These are phyloP conservation scores for Mycena polygramma DNA, from an alignment of 768 basidiomycete genomes.

Conservation along the genomic window DNA sequence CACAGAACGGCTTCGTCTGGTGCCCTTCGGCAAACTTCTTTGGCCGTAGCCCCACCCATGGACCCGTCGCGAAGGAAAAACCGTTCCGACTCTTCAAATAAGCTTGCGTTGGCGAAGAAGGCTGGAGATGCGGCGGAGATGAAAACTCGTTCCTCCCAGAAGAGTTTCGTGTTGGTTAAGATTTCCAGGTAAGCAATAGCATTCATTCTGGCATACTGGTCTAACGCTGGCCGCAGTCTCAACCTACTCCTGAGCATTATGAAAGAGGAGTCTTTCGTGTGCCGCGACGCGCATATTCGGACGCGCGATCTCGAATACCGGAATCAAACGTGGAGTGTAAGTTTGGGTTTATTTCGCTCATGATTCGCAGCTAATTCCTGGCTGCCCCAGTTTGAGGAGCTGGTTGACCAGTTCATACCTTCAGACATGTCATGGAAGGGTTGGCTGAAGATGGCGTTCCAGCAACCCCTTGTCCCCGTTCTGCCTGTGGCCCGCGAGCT, in stretches of 20 bases:
- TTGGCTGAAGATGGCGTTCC: slow-evolving; percentile 87
- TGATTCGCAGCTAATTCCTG: not conserved
- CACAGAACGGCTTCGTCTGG: slow-evolving; percentile 58
- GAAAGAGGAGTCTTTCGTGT: slow-evolving; percentile 89
- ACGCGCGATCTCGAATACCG: slow-evolving; percentile 86
- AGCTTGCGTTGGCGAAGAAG: slow-evolving; percentile 40
- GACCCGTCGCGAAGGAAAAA: slow-evolving; percentile 31
- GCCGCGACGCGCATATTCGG: slow-evolving; percentile 81
- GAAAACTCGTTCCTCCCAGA: slow-evolving; percentile 84
- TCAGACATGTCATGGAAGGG: slow-evolving; percentile 84
- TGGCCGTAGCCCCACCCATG: slow-evolving; percentile 26
- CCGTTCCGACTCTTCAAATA: slow-evolving; percentile 26
- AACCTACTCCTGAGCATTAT: slow-evolving; percentile 82
- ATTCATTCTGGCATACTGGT: slow-evolving; percentile 35
- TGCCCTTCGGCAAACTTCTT: slow-evolving; percentile 43
- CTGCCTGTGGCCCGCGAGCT: slow-evolving; percentile 84
- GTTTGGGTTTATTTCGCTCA: slow-evolving; percentile 42
- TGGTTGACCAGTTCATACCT: slow-evolving; percentile 85
- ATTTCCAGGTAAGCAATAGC: slow-evolving; percentile 69
- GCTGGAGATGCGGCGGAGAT: slow-evolving; percentile 81
- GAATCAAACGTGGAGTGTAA: slow-evolving; percentile 86
- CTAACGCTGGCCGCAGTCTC: slow-evolving; percentile 57
- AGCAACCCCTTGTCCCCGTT: slow-evolving; percentile 83
- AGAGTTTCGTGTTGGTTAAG: slow-evolving; percentile 85
- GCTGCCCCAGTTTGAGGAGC: slow-evolving; percentile 75